Base-by-base conservation (phyloP, 2,329 filamentous ascomycete genomes). In the Aspergillus bombycis region DNA sequence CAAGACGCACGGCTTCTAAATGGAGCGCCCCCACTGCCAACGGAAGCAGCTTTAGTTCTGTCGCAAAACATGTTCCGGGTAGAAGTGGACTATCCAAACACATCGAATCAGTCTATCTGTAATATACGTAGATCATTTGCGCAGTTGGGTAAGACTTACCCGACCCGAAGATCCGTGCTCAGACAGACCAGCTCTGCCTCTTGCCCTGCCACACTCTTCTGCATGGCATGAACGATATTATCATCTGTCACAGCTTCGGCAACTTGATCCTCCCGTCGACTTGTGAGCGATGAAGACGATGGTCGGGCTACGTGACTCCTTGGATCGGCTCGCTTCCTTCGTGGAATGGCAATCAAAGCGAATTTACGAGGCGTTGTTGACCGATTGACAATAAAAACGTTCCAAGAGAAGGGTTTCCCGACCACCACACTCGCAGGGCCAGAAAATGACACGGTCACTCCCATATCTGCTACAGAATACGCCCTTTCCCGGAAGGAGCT, bases 341-440 rank as follows among this genome's bases (percentile, higher is more conserved):
- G 83, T 3, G 84, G 82, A 19, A 88, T 79, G 1, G 83, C 82
- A 23, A 85, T 73, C 46, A 89, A 77, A 8, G 84, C 83, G 57
- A 89, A 81, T 67, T 85, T 85, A 4, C 85, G 81, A 23, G 79
- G 70, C 56, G 81, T 80, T n/a, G 77, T 74, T 16, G 85, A 87
- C 14, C 83, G 82, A 67, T 89, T 89, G 60, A 88, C 82, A 45
- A 88, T 83, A 64, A 88, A 86, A 4, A 89, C 77, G 45, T 81
- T 77, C 82, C 86, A 86, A 10, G 78, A 77, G 70, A 89, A 88
- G 4, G 81, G 76, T 43, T 82, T 77, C 14, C 84, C 84, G n/a
- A 86, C 81, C 10, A 77, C 71, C 12, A 85, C 83, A 19, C 72
- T 77, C 6, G 76, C 72, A 4, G 86, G 85, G 0, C 84, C 84